Evolutionary conservation across 345 rosid species (phyloP), one percentile per base, ranked within the genome.

Genomic region (Eucalyptus cloeziana): DNA sequence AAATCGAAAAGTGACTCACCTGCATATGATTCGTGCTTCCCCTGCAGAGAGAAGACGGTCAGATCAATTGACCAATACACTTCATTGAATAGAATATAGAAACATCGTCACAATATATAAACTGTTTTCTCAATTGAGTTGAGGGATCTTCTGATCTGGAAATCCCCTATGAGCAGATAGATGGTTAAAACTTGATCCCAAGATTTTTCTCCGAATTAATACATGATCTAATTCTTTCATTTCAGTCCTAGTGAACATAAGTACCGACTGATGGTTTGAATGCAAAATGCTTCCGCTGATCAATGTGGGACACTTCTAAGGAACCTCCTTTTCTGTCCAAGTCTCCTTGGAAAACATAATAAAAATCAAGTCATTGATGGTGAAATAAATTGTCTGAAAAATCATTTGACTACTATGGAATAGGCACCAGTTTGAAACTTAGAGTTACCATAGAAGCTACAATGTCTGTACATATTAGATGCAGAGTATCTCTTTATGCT

Each of bases 11-110:
- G 45, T 17, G 87, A 40, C 45, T 67, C 87, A 95, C 99, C 99
- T 95, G 96, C 96, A 96, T 91, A 96, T 88, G 86, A 95, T 93
- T 80, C 94, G 91, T 90, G 96, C 96, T 86, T 94, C 97, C 89
- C 96, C 99, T 94, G 89, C 87, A 49, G 50, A 37, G 79, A 88
- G 43, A 67, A 81, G 52, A 71, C 13, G 13, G 40, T 9, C 45
- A 62, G 40, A 88, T 71, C 79, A 89, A 86, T 56, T 54, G 54
- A 87, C 79, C 86, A 44, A n/a, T 45, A 22, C 21, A 67, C 47
- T 52, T 33, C 21, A 33, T 81, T 88, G 40, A 76, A 50, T 19
- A 56, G 44, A 69, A 69, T 69, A 33, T 19, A 86, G 87, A 86
- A 86, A 50, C 45, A 31, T 40, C 8, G 1, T 49, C 16, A 2